These are phyloP conservation scores for Vitis hybrid DNA, from an alignment of 177 flowering plant genomes.

Conservation along the genomic window DNA sequence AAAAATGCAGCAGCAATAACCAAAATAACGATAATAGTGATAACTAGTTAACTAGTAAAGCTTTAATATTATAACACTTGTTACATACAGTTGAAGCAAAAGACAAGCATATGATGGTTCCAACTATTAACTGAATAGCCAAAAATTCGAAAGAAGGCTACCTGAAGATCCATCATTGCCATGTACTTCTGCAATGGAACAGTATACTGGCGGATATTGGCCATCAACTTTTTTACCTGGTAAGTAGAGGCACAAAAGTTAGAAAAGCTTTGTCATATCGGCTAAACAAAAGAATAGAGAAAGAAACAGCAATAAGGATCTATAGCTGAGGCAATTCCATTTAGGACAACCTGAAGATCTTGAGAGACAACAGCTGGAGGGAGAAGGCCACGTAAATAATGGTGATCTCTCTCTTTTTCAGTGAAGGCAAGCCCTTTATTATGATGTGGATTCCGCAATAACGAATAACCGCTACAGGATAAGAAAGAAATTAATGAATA, in stretches of 20 bases:
- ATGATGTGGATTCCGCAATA: conserved; percentile 66
- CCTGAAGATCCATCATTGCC: conserved; percentile 87
- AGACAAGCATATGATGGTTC: neutral
- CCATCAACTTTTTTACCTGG: conserved; percentile 62
- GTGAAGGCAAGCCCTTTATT: conserved; percentile 70
- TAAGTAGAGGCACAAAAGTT: neutral
- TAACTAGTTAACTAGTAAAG: too few relatives aligned
- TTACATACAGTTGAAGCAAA: too few relatives aligned
- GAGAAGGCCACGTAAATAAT: conserved; percentile 66
- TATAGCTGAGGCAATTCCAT: neutral
- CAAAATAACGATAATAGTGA: too few relatives aligned
- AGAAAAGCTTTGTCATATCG: too few relatives aligned
- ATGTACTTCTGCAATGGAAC: conserved; percentile 66
- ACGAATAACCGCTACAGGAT: conserved; percentile 52
- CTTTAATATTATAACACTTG: too few relatives aligned
- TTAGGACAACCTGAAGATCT: conserved; percentile 47
- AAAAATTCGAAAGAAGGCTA: conserved; percentile 13
- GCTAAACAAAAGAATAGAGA: neutral
- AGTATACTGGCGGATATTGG: conserved; percentile 54
- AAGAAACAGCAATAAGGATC: neutral
- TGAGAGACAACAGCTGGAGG: conserved; percentile 60
- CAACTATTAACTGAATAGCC: neutral
- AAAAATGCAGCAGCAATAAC: too few relatives aligned
- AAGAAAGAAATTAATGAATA: neutral
- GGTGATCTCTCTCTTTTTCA: conserved; percentile 64